Percentiles rank a stretch among this genome's conserved stretches.
Conservation (phyloP, 495 filamentous ascomycete genomes). For the Podospora anserina region DNA sequence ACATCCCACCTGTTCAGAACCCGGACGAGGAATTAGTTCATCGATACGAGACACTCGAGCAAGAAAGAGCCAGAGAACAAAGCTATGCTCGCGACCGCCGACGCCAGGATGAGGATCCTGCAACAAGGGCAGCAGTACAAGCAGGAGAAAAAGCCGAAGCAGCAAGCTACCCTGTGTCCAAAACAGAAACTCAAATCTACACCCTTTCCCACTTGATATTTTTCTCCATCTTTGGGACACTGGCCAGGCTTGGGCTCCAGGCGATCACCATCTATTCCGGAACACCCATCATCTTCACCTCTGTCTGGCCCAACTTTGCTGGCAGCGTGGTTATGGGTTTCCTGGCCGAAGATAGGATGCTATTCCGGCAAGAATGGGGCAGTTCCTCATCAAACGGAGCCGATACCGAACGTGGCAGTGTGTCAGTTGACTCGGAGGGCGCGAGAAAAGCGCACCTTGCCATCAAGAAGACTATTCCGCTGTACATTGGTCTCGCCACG, state of each 20-base stretch:
- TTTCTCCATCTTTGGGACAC: constrained; percentile 84
- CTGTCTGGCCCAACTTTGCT: constrained; percentile 89
- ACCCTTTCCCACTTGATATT: constrained; percentile 77
- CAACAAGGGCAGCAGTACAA: constrained; percentile 12
- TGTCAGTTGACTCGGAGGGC: constrained; percentile 32
- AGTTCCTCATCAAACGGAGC: constrained; percentile 19
- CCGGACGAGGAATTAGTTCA: constrained; percentile 37
- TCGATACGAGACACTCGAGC: constrained; percentile 31
- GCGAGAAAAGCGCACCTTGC: constrained; percentile 52
- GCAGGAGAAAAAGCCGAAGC: constrained; percentile 13
- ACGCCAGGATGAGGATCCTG: constrained; percentile 4
- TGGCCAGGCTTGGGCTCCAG: constrained; percentile 78
- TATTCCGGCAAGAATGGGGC: constrained; percentile 56
- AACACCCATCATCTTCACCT: constrained; percentile 66
- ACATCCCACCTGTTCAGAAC: constrained; percentile 45
- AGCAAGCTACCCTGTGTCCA: constrained; percentile 38
- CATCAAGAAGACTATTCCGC: constrained; percentile 76
- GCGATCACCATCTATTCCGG: constrained; percentile 78
- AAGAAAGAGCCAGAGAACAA: constrained; percentile 25
- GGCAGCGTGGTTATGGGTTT: constrained; percentile 85
- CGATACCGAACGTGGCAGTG: constrained; percentile 20
- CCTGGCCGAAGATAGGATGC: constrained; percentile 69
- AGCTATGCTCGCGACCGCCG: constrained; percentile 21
- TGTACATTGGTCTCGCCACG: constrained; percentile 88
- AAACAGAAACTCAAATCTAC: constrained; percentile 67